Percentiles rank a stretch among this genome's conserved stretches.
These are phyloP conservation scores for Salix udensis DNA, from an alignment of 345 rosid genomes.

Conservation along the genomic window DNA sequence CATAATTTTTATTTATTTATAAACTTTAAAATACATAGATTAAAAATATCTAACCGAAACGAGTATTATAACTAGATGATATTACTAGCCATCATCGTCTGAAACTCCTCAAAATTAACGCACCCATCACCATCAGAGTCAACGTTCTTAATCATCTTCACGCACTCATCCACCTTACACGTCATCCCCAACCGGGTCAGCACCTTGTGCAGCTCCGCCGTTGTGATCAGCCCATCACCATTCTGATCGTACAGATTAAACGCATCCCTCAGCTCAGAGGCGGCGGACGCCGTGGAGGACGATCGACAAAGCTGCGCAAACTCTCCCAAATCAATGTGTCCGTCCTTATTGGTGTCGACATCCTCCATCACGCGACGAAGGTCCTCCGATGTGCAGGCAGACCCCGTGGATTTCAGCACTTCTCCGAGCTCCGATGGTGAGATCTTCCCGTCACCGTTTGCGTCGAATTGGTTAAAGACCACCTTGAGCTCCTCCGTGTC, in stretches of 20 bases:
- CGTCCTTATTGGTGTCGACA: constrained; percentile 74
- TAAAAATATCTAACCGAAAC: no score
- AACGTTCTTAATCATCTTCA: constrained; percentile 58
- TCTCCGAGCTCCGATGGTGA: constrained; percentile 57
- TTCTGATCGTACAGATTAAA: constrained; percentile 82
- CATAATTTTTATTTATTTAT: neutral
- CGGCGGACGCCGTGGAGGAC: constrained; percentile 28
- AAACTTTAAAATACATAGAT: no score
- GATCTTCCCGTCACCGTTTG: constrained; percentile 90
- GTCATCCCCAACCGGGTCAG: constrained; percentile 59
- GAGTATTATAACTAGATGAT: neutral
- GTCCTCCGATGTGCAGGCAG: constrained; percentile 41
- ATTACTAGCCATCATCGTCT: constrained; percentile 58
- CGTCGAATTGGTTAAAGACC: constrained; percentile 73
- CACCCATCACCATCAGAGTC: constrained; percentile 83
- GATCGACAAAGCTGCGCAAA: constrained; percentile 58
- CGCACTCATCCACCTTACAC: constrained; percentile 66
- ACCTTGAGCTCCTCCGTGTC: constrained; percentile 45
- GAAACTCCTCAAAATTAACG: constrained; percentile 77
- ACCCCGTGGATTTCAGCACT: constrained; percentile 62
- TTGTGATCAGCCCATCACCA: constrained; percentile 71
- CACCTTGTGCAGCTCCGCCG: constrained; percentile 62
- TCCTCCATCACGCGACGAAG: constrained; percentile 62
- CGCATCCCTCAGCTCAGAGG: constrained; percentile 77
- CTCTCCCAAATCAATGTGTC: constrained; percentile 57